Evolutionary conservation across 257 asterid genomes (phyloP).

Genomic region (Solanum clarkiae): DNA sequence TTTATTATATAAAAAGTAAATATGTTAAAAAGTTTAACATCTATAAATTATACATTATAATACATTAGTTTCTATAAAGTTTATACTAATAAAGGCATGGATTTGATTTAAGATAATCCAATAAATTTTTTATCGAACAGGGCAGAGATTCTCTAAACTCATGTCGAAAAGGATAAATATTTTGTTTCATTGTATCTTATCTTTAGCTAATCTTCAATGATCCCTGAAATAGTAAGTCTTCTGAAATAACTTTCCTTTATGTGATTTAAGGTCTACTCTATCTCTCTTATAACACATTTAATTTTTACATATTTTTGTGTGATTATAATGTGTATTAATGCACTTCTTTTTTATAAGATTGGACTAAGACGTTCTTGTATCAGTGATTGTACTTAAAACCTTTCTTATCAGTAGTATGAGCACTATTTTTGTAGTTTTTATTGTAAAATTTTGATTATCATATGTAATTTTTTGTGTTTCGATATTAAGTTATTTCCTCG

Average conservation of each 20-base stretch:
- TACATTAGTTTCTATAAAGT: no score
- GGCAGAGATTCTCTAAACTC: no score
- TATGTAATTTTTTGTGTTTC: background rate
- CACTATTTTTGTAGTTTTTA: background rate
- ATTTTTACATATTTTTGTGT: background rate
- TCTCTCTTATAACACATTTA: background rate
- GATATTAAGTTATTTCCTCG: background rate
- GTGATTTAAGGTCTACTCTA: background rate
- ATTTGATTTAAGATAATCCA: no score
- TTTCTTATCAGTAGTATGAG: background rate
- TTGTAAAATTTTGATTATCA: background rate
- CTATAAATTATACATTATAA: background rate
- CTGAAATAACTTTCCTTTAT: background rate
- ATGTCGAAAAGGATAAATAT: no score
- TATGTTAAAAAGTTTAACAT: background rate
- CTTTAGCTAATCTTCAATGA: background rate
- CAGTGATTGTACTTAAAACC: background rate
- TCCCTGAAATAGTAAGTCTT: background rate
- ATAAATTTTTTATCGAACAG: no score
- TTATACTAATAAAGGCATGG: no score
- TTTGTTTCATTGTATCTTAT: no score
- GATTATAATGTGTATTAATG: background rate
- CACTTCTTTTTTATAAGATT: background rate
- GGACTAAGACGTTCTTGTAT: background rate
- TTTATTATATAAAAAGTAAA: background rate